A percentile compares a stretch with the other conserved stretches of the same genome.
Evolutionary conservation across 495 filamentous ascomycete genomes (phyloP).

Genomic region (Stereocaulon alpinum): DNA sequence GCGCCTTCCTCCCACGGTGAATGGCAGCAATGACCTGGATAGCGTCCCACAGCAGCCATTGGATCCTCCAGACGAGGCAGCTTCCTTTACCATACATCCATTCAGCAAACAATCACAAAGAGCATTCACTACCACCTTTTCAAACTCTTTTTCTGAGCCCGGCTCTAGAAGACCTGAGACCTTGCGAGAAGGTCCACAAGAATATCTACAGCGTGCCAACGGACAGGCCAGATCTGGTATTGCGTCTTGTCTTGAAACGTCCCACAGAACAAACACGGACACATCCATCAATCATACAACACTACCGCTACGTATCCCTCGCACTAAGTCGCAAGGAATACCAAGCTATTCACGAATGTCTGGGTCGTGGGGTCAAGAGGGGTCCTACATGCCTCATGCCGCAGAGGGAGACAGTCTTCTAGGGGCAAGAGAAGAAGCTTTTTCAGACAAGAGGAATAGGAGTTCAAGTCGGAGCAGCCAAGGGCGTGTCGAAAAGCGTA

Average conservation of each 20-base stretch:
- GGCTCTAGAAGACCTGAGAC: neutral
- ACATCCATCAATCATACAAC: neutral
- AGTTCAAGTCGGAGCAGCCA: slow-evolving; percentile 37
- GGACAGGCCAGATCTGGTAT: neutral
- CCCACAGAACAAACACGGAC: neutral
- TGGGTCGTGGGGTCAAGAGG: neutral
- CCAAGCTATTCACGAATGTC: neutral
- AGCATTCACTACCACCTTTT: neutral
- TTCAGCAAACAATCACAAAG: neutral
- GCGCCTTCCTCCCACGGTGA: slow-evolving; percentile 32
- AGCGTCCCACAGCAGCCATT: slow-evolving; percentile 11
- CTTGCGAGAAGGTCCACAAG: neutral
- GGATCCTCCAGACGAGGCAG: neutral
- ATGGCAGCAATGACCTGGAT: slow-evolving; percentile 14
- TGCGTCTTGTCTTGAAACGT: neutral
- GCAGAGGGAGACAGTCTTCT: neutral
- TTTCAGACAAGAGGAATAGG: slow-evolving; percentile 25
- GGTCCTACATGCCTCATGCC: neutral
- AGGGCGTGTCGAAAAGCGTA: slow-evolving; percentile 63
- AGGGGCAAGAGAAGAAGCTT: slow-evolving; percentile 7
- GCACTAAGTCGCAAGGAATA: neutral
- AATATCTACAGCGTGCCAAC: neutral
- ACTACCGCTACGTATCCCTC: slow-evolving; percentile 1
- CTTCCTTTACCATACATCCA: neutral
- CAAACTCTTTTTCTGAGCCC: slow-evolving; percentile 10